Conservation (phyloP, 495 filamentous ascomycete genomes). For the Pseudoneurospora amorphoporcata region DNA sequence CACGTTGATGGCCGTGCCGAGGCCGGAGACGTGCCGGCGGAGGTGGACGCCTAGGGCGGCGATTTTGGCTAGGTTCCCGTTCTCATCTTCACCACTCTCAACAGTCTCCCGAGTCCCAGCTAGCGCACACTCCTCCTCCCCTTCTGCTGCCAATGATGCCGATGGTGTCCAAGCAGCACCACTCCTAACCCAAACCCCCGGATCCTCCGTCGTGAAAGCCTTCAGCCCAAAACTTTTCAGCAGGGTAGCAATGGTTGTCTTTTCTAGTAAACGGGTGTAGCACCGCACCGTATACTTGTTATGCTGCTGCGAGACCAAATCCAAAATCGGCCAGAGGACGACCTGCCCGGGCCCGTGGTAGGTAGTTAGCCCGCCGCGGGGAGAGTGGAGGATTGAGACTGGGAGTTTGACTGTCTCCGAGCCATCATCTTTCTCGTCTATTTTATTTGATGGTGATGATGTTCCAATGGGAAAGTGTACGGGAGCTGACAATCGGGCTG, state of each 20-base stretch:
- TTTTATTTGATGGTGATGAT: background rate
- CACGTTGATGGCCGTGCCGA: slow-evolving; percentile 80
- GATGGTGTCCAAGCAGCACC: background rate
- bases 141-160: too few species aligned
- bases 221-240: slow-evolving; percentile 39
- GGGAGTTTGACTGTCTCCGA: background rate
- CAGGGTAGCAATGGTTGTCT: slow-evolving; percentile 57
- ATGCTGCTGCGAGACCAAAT: slow-evolving; percentile 42
- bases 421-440: background rate
- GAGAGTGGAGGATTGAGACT: slow-evolving; percentile 46
- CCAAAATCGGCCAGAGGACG: slow-evolving; percentile 79
- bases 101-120: background rate
- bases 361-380: slow-evolving; percentile 82
- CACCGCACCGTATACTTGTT: slow-evolving; percentile 40
- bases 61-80: slow-evolving; percentile 52
- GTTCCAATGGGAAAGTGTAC: slow-evolving; percentile 11
- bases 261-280: slow-evolving; percentile 69
- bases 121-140: background rate
- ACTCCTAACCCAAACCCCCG: slow-evolving; percentile 68
- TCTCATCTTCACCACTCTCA: background rate
- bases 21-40: slow-evolving; percentile 70
- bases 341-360: slow-evolving; percentile 94
- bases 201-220: slow-evolving; percentile 57
- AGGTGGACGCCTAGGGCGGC: slow-evolving; percentile 85
- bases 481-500: slow-evolving; percentile 27